These are phyloP conservation scores for Rutstroemia sp. DNA, from an alignment of 2,329 filamentous ascomycete genomes.

Conservation along the genomic window DNA sequence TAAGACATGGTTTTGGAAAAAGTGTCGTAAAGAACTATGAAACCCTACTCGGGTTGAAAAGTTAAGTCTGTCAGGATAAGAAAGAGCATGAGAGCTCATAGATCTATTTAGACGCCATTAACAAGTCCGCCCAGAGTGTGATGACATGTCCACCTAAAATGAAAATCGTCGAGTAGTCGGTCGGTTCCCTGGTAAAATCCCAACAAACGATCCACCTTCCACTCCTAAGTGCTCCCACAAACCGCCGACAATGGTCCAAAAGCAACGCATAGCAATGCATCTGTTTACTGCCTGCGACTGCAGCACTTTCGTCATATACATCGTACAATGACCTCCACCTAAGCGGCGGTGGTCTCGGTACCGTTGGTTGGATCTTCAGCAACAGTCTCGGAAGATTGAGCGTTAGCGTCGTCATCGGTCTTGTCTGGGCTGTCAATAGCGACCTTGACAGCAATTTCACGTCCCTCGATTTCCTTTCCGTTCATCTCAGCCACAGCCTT, in stretches of 20 bases:
- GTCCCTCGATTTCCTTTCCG: constrained; percentile 97
- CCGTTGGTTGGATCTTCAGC: constrained; percentile 52
- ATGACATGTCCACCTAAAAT: constrained; percentile 24
- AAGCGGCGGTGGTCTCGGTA: constrained; percentile 35
- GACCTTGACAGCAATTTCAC: constrained; percentile 99
- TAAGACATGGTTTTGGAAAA: constrained; percentile 30
- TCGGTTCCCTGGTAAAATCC: constrained; percentile 17
- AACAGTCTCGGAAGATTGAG: constrained; percentile 31
- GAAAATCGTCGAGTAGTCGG: constrained; percentile 27
- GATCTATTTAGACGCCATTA: constrained; percentile 22
- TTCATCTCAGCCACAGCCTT: constrained; percentile 99
- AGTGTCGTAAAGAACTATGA: constrained; percentile 31
- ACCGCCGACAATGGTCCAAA: constrained; percentile 21
- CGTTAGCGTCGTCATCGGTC: constrained; percentile 65
- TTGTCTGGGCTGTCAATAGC: constrained; percentile 99
- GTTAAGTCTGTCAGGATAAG: constrained; percentile 27
- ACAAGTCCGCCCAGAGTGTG: constrained; percentile 17
- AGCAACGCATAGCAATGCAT: constrained; percentile 24
- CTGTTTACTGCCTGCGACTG: constrained; percentile 1
- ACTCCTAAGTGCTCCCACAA: constrained; percentile 16
- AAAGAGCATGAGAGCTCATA: constrained; percentile 14
- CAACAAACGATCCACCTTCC: constrained; percentile 16
- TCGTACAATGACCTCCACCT: constrained; percentile 27
- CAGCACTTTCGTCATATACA: constrained; percentile 23
- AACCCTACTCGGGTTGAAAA: constrained; percentile 18